A percentile compares a stretch with the other conserved stretches of the same genome.
These are phyloP conservation scores for Trichosanthes cucumerina DNA, from an alignment of 306 rosid species.

Conservation along the genomic window DNA sequence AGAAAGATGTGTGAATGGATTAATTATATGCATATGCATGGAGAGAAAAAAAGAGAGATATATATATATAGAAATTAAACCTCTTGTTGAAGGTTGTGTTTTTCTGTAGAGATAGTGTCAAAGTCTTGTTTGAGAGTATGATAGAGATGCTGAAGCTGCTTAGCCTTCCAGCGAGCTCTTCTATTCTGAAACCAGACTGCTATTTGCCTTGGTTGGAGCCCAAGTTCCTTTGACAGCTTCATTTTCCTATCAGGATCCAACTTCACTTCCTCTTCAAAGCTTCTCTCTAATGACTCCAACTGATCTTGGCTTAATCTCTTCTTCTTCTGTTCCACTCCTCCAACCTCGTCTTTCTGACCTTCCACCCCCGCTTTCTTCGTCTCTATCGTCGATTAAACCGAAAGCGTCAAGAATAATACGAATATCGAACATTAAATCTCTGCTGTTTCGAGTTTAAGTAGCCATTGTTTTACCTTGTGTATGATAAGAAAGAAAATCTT, in stretches of 20 bases:
- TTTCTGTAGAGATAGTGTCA: conserved; percentile 56
- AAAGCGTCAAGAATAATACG: not conserved
- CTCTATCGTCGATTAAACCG: not conserved
- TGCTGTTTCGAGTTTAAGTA: too few relatives aligned
- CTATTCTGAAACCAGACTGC: conserved; percentile 97
- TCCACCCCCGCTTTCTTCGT: not conserved
- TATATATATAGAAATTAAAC: conserved; percentile 21
- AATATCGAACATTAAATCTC: not conserved
- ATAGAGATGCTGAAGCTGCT: conserved; percentile 73
- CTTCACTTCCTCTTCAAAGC: conserved; percentile 80
- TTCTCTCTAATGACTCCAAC: conserved; percentile 63
- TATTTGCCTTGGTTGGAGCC: conserved; percentile 83
- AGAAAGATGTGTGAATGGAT: not conserved
- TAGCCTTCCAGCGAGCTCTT: conserved; percentile 83
- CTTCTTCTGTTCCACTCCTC: conserved; percentile 37
- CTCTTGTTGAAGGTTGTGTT: conserved; percentile 69
- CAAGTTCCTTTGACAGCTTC: conserved; percentile 81
- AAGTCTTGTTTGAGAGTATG: conserved; percentile 68
- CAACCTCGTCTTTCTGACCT: not conserved
- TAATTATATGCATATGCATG: conserved; percentile 16
- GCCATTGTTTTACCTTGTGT: too few relatives aligned
- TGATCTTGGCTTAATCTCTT: conserved; percentile 59
- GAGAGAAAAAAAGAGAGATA: not conserved
- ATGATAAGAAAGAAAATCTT: too few relatives aligned
- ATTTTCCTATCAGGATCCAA: conserved; percentile 80